Evolutionary conservation across 1,284 basidiomycete species (phyloP), one percentile per base, ranked within the genome.

Genomic region (Volvariella surrecta): DNA sequence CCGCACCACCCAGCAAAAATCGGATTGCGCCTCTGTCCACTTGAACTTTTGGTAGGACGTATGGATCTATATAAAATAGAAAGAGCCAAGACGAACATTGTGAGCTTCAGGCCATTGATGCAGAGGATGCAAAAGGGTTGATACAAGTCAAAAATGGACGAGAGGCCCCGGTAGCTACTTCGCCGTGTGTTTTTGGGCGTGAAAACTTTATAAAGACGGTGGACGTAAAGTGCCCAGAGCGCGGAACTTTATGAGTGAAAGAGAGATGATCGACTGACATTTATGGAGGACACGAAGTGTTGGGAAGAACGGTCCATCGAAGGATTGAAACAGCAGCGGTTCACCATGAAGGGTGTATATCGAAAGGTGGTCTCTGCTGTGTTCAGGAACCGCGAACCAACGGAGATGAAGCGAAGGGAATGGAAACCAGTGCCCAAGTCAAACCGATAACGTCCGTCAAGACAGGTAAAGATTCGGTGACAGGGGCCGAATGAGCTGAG

Each of bases 1-100:
- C 82, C 39, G 91, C 91, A 22, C 91, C 90, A 6, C 83, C 86
- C 37, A 99, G 80, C 18, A 99, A 75, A 66, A 97, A 99, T 41
- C 94, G 90, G 68, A 99, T 99, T 35, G 96, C 96, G 43, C 96
- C 96, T 42, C 94, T 82, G 71, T 99, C 96, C 41, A 99, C 76
- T 53, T 84, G 81, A 34, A 97, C 90, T 54, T 75, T 81, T 4
- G 95, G 92, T 32, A 99, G 75, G 50, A 99, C 73, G 53, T 74
- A 81, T 1, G 95, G 95, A 70, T 97, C 93, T 96, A 48, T 34
- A 46, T 40, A 44, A 43, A 31, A 48, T 34, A 46, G 41, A 44
- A 43, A 31, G 31, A 39, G 34, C 39, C 13, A 6, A 19, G 34
- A 6, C 34, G n/a, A 35, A 15, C 24, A 6, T 28, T 11, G 24